These are phyloP conservation scores for Thielaviopsis cerberus DNA, from an alignment of 2,329 filamentous ascomycete genomes.

Conservation along the genomic window DNA sequence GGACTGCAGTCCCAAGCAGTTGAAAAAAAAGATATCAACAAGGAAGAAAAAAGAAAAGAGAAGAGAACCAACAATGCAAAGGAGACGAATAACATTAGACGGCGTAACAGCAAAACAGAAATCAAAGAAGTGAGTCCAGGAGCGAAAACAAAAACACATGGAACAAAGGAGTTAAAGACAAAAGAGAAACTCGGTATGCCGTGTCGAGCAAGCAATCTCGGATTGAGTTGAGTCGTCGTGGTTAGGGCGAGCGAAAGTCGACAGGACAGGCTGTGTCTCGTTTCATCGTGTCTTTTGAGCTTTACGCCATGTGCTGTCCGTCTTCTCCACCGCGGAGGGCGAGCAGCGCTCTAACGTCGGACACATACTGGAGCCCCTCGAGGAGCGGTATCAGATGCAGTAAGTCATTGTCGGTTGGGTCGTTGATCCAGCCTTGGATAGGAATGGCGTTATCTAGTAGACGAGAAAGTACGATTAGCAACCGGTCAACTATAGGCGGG, in stretches of 20 bases:
- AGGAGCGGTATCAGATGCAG: constrained; percentile 81
- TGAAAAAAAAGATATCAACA: neutral
- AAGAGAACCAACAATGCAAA: neutral
- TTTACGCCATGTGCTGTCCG: constrained; percentile 36
- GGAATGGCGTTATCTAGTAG: constrained; percentile 84
- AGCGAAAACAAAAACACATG: neutral
- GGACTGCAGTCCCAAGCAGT: no score
- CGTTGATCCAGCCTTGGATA: constrained; percentile 97
- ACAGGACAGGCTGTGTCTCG: neutral
- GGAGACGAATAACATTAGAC: neutral
- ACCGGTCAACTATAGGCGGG: neutral
- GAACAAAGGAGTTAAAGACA: neutral
- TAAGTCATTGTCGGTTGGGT: constrained; percentile 90
- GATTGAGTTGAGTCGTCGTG: neutral
- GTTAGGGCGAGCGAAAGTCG: neutral
- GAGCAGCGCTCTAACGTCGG: constrained; percentile 79
- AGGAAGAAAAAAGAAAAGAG: constrained; percentile 5
- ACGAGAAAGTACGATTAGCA: neutral
- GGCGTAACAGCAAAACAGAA: neutral
- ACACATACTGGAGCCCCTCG: constrained; percentile 89
- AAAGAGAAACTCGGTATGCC: neutral
- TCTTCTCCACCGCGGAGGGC: constrained; percentile 76
- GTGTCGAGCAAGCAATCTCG: neutral
- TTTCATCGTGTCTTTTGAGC: neutral
- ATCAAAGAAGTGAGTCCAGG: neutral